Base-by-base conservation (phyloP, 2,329 filamentous ascomycete species). In the Alternaria rosae region DNA sequence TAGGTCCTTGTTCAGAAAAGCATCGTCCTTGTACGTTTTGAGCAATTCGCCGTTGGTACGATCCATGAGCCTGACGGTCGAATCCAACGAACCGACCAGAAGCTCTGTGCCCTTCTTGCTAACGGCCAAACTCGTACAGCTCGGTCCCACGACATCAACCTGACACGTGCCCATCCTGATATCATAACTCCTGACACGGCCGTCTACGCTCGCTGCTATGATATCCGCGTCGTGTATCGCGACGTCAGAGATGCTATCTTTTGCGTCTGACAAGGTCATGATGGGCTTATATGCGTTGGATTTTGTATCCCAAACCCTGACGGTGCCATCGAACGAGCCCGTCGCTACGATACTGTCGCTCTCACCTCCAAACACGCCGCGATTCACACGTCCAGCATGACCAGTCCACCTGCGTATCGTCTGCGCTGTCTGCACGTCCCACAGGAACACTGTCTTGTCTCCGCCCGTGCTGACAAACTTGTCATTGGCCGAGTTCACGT, bases 371-470 rank as follows among this genome's bases (percentile, higher is more conserved):
- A 96, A 96, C 3, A 86, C 84, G 5, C 94, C 92, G 47, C 88
- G 86, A 77, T 97, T 96, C 57, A 98, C 85, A 30, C 93, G 84
- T 45, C 88, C 87, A 3, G 84, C 85, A 79, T 95, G 92, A 0
- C 90, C 91, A 42, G 85, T 67, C 79, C 94, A 95, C 26, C 95
- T 86, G 21, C 92, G 87, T 25, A 91, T 82, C 5, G 94, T 97
- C 70, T 87, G 85, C 17, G 91, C 93, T 3, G 89, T 91, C 48
- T 90, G 85, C 0, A 98, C 95, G 79, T 99, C 95, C 95, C 95
- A 98, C 6, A 97, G 85, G 76, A 97, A 97, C 0, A 97, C 93
- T 64, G 87, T 86, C 70, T 94, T 92, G 82, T 99, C 95, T 61
- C 95, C 95, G 69, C 95, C 95, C 1, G 88, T 87, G n/a, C 90